Percentiles rank a stretch among this genome's conserved stretches.
Evolutionary conservation across 495 filamentous ascomycete genomes (phyloP).

Genomic region (Aspergillus ellipticus): DNA sequence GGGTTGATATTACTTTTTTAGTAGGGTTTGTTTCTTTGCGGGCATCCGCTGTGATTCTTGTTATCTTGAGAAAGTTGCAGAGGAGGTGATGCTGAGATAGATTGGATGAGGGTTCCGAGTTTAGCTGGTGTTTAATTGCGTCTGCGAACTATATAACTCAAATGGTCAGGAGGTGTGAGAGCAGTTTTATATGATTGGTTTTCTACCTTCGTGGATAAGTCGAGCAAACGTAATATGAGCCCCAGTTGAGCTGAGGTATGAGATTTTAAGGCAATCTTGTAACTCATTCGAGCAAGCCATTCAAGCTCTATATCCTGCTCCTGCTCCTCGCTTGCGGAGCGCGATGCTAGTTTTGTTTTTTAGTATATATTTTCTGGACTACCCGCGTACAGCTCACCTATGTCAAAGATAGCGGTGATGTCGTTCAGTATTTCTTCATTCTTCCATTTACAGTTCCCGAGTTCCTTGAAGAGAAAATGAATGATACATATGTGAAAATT

Average conservation of each 20-base stretch:
- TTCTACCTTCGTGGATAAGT: constrained; percentile 49
- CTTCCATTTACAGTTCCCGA: constrained; percentile 37
- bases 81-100: constrained; percentile 57
- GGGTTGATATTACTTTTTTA: constrained; percentile 29
- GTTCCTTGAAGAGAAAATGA: constrained; percentile 53
- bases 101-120: constrained; percentile 39
- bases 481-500: constrained; percentile 44
- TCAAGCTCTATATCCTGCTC: constrained; percentile 55
- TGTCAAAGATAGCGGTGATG: constrained; percentile 61
- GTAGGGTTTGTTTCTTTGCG: constrained; percentile 61
- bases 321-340: constrained; percentile 30
- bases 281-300: constrained; percentile 78
- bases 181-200: background rate
- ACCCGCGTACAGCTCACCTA: constrained; percentile 40
- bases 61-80: constrained; percentile 64
- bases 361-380: constrained; percentile 13
- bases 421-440: constrained; percentile 35
- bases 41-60: constrained; percentile 57
- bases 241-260: constrained; percentile 51
- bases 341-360: constrained; percentile 38
- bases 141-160: constrained; percentile 57
- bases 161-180: background rate
- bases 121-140: constrained; percentile 51
- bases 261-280: constrained; percentile 66
- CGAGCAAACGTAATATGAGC: constrained; percentile 53